A percentile compares a stretch with the other conserved stretches of the same genome.
These are phyloP conservation scores for Aspergillus sclerotiicarbonarius DNA, from an alignment of 495 filamentous ascomycete genomes.

Conservation along the genomic window DNA sequence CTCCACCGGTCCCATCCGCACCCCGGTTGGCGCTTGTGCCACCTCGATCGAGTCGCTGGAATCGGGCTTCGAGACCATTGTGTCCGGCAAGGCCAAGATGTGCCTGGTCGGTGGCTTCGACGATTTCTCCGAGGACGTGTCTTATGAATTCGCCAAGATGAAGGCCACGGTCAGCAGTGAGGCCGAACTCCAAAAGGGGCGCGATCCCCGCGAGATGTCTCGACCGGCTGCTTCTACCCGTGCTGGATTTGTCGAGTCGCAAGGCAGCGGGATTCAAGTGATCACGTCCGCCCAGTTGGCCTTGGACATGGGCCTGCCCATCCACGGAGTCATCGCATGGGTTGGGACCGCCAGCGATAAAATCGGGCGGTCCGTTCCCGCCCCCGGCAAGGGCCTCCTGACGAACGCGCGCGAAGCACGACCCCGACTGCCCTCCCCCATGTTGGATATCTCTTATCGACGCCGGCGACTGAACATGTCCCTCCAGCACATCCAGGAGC, in stretches of 20 bases:
- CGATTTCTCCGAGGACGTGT: slow-evolving; percentile 97
- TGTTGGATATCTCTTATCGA: slow-evolving; percentile 37
- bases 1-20: slow-evolving; percentile 97
- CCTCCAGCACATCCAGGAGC: not conserved
- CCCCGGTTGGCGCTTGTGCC: slow-evolving; percentile 92
- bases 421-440: slow-evolving; percentile 91
- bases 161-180: slow-evolving; percentile 94
- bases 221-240: slow-evolving; percentile 91
- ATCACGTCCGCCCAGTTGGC: slow-evolving; percentile 95
- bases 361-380: slow-evolving; percentile 92
- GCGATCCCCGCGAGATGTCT: slow-evolving; percentile 94
- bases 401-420: slow-evolving; percentile 88
- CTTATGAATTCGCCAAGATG: slow-evolving; percentile 99
- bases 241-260: slow-evolving; percentile 97
- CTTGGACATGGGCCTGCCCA: slow-evolving; percentile 95
- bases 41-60: slow-evolving; percentile 94
- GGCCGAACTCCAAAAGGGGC: slow-evolving; percentile 88
- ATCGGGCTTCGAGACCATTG: slow-evolving; percentile 93
- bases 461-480: not conserved
- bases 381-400: slow-evolving; percentile 90
- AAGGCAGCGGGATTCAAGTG: slow-evolving; percentile 93
- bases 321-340: slow-evolving; percentile 87
- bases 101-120: slow-evolving; percentile 98
- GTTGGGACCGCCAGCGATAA: slow-evolving; percentile 96
- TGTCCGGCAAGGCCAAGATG: slow-evolving; percentile 90